These are phyloP conservation scores for Beta vulgaris DNA, from an alignment of 148 eudicot genomes.

Conservation along the genomic window DNA sequence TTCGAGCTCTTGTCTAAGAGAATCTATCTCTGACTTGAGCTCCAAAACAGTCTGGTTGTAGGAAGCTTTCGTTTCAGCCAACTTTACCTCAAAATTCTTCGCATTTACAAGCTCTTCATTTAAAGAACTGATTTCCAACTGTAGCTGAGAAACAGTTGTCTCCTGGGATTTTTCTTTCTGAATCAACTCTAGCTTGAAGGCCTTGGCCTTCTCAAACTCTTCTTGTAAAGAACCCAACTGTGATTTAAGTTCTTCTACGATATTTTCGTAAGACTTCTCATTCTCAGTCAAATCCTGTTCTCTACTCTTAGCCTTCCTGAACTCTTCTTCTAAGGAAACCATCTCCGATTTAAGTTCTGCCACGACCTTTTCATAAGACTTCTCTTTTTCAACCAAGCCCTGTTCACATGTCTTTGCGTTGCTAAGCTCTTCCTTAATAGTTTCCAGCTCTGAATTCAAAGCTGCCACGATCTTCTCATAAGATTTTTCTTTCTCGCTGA, in stretches of 20 bases:
- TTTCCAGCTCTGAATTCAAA: conserved; percentile 53
- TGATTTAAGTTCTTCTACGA: conserved; percentile 38
- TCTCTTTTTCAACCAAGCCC: conserved; percentile 26
- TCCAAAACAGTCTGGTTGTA: conserved; percentile 24
- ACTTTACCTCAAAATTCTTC: conserved; percentile 35
- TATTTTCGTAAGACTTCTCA: conserved; percentile 42
- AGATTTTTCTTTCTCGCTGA: conserved; percentile 49
- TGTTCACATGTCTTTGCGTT: conserved; percentile 45
- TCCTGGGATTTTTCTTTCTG: conserved; percentile 54
- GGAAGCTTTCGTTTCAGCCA: conserved; percentile 25
- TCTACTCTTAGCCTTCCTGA: conserved; percentile 50
- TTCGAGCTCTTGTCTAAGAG: conserved; percentile 23
- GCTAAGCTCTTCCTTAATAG: conserved; percentile 52
- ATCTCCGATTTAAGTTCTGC: conserved; percentile 34
- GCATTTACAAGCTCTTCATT: conserved; percentile 51
- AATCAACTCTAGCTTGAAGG: conserved; percentile 43
- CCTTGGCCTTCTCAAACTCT: conserved; percentile 49
- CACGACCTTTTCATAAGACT: conserved; percentile 16
- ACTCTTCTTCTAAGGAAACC: conserved; percentile 55
- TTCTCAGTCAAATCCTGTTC: conserved; percentile 55
- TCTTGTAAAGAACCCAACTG: conserved; percentile 44
- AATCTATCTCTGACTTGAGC: conserved; percentile 28
- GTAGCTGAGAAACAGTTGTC: conserved; percentile 40
- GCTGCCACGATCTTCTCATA: conserved; percentile 38
- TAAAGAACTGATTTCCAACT: conserved; percentile 52